These are phyloP conservation scores for Mucor plumbeus DNA, from an alignment of 371 early-diverging fungal species.

Conservation along the genomic window DNA sequence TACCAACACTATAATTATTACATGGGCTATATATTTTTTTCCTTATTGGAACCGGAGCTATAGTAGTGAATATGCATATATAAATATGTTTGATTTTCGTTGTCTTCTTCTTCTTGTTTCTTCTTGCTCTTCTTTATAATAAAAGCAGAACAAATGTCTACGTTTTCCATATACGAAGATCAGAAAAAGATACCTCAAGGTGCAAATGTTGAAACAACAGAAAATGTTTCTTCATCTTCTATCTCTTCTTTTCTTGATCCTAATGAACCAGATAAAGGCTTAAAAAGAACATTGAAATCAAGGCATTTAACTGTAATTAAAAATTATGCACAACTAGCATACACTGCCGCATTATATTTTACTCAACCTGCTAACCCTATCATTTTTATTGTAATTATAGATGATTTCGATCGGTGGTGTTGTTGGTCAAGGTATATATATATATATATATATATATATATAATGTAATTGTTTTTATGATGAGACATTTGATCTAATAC, in stretches of 20 bases:
- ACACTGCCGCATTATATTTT: background rate
- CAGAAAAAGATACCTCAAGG: background rate
- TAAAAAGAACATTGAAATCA: conserved; percentile 27
- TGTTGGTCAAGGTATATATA: conserved; percentile 28
- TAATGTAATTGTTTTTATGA: too few relatives aligned
- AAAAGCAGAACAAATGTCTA: background rate
- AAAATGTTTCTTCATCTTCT: background rate
- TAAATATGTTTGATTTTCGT: background rate
- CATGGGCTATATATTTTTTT: background rate
- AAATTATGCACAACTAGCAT: background rate
- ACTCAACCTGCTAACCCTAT: too few relatives aligned
- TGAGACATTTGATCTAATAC: too few relatives aligned
- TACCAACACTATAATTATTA: background rate
- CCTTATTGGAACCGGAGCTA: background rate
- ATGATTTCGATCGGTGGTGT: conserved; percentile 37
- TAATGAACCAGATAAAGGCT: conserved; percentile 19
- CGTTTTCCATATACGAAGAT: background rate
- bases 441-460: background rate
- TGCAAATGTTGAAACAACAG: background rate
- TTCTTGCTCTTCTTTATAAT: background rate
- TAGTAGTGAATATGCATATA: background rate
- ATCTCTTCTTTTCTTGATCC: conserved; percentile 5
- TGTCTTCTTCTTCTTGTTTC: background rate
- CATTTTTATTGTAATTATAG: background rate
- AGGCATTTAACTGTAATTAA: conserved; percentile 23